These are phyloP conservation scores for Aspergillus mulundensis DNA, from an alignment of 495 filamentous ascomycete genomes.

Conservation along the genomic window DNA sequence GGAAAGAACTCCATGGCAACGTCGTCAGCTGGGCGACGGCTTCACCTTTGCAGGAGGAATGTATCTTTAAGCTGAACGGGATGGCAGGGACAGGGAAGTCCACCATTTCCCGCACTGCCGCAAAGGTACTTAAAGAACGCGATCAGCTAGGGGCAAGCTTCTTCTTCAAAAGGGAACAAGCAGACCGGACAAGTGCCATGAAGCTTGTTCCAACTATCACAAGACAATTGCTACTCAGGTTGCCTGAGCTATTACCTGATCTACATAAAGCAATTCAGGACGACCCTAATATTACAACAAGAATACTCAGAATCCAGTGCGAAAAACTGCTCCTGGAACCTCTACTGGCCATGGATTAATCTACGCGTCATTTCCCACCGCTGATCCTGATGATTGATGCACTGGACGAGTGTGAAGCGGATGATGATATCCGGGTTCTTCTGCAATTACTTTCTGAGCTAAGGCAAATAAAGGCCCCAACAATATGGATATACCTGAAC, in stretches of 20 bases:
- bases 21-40: no score
- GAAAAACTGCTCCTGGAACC: constrained; percentile 45
- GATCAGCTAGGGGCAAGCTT: not conserved
- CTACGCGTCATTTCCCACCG: not conserved
- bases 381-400: constrained; percentile 49
- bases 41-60: no score
- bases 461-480: constrained; percentile 10
- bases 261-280: constrained; percentile 18
- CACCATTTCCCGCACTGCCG: not conserved
- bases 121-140: not conserved
- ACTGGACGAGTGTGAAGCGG: constrained; percentile 51
- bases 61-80: not conserved
- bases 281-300: constrained; percentile 30
- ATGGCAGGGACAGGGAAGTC: not conserved
- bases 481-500: constrained; percentile 36
- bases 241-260: not conserved
- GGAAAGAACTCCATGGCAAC: no score
- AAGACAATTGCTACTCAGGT: not conserved
- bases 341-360: constrained; percentile 13
- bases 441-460: constrained; percentile 31
- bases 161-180: not conserved
- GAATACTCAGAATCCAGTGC: constrained; percentile 44
- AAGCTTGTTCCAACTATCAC: not conserved
- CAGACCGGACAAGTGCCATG: not conserved
- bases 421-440: constrained; percentile 32